Conservation (phyloP, 2,329 filamentous ascomycete genomes). For the Volutella citrinella region DNA sequence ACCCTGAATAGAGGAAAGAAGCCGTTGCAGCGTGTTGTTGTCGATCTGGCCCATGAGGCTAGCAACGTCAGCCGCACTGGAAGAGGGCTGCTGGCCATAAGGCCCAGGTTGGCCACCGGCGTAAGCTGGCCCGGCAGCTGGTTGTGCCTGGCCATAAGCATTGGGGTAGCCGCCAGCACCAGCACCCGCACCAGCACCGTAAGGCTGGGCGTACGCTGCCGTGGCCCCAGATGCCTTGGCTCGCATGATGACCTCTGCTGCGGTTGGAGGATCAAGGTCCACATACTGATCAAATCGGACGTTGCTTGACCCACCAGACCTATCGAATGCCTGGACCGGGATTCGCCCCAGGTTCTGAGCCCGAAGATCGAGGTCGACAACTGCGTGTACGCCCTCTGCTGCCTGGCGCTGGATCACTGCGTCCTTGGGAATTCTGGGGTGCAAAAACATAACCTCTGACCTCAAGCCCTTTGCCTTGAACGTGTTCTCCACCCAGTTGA, state of each 20-base stretch:
- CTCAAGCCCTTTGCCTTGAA: slow-evolving; percentile 71
- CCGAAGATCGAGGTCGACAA: slow-evolving; percentile 70
- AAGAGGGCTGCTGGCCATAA: slow-evolving; percentile 31
- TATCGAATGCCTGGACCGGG: slow-evolving; percentile 81
- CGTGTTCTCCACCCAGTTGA: slow-evolving; percentile 74
- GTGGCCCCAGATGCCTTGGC: slow-evolving; percentile 50
- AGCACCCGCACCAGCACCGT: no score
- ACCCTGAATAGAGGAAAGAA: slow-evolving; percentile 59
- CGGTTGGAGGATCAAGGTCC: slow-evolving; percentile 73
- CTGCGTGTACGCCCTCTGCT: slow-evolving; percentile 81
- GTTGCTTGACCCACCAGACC: slow-evolving; percentile 68
- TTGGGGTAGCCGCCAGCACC: slow-evolving; percentile 26
- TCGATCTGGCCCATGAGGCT: slow-evolving; percentile 67
- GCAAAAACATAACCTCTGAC: slow-evolving; percentile 76
- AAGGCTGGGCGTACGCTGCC: slow-evolving; percentile 29
- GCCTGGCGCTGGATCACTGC: slow-evolving; percentile 83
- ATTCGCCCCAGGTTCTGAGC: slow-evolving; percentile 72
- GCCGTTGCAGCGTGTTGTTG: slow-evolving; percentile 64
- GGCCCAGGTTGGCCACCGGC: slow-evolving; percentile 24
- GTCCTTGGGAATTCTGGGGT: slow-evolving; percentile 71
- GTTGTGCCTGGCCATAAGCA: slow-evolving; percentile 30
- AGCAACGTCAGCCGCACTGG: slow-evolving; percentile 51
- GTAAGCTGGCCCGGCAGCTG: slow-evolving; percentile 26
- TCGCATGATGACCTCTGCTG: slow-evolving; percentile 75
- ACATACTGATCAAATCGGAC: slow-evolving; percentile 86